Conservation (phyloP, 768 basidiomycete genomes). For the Candolleomyces efflorescens region DNA sequence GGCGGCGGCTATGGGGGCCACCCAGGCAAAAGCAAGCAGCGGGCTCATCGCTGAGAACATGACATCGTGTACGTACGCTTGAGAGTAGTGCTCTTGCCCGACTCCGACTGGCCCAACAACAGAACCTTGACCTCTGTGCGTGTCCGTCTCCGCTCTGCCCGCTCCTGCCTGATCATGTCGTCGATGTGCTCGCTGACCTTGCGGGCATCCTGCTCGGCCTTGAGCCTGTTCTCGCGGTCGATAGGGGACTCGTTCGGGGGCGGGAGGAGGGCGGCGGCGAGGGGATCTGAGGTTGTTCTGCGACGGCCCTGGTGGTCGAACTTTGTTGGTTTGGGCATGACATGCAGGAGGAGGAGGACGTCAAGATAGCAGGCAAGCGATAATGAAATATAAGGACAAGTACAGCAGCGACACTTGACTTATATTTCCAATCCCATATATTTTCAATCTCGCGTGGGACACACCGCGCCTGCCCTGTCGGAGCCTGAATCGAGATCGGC, state of each 20-base stretch:
- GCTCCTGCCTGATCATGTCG: conserved; percentile 67
- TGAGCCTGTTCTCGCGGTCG: conserved; percentile 61
- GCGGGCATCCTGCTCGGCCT: conserved; percentile 67
- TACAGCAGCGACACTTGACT: not conserved
- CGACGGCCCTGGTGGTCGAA: conserved; percentile 26
- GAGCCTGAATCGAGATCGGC: conserved; percentile 3
- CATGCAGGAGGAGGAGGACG: conserved; percentile 16
- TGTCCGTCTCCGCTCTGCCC: conserved; percentile 52
- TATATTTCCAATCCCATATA: not conserved
- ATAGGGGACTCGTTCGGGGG: conserved; percentile 68
- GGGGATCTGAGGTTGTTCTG: conserved; percentile 61
- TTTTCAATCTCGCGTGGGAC: conserved; percentile 1
- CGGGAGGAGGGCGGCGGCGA: conserved; percentile 61
- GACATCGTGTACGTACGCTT: conserved; percentile 61
- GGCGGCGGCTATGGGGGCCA: too few relatives aligned
- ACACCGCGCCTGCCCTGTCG: not conserved
- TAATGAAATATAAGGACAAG: not conserved
- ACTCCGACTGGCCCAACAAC: conserved; percentile 85
- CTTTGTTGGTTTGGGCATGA: conserved; percentile 36
- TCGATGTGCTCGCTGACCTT: conserved; percentile 75
- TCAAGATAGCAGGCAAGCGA: conserved; percentile 10
- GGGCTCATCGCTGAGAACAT: not conserved
- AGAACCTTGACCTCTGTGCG: conserved; percentile 71
- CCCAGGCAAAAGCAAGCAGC: not conserved
- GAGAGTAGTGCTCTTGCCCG: conserved; percentile 83